phyloP scores from a whole-genome alignment of 2,329 filamentous ascomycete species.

The Aspergillus ustus region DNA sequence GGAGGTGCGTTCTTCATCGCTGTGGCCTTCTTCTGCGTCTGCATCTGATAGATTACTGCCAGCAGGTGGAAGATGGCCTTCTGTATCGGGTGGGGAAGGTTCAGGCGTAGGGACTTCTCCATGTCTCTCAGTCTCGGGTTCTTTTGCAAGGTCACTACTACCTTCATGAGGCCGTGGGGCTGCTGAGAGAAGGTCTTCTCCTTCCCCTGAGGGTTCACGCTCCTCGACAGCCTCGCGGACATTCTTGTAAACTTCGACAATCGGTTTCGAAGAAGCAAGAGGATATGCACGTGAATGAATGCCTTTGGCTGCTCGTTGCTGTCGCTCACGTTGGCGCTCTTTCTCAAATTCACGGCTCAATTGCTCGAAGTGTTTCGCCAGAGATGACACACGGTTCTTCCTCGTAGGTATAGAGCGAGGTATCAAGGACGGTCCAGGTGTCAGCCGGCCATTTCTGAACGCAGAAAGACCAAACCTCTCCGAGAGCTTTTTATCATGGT shows the following conservation, averaged over 20 bases:
- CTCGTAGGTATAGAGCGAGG: conserved; percentile 78
- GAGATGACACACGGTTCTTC: conserved; percentile 80
- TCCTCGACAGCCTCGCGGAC: conserved; percentile 92
- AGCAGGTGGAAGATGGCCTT: conserved; percentile 51
- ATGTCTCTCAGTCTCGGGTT: conserved; percentile 30
- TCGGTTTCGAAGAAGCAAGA: conserved; percentile 88
- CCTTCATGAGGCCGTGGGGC: conserved; percentile 30
- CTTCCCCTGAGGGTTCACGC: conserved; percentile 67
- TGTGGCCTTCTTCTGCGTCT: conserved; percentile 70
- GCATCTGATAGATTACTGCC: conserved; percentile 64
- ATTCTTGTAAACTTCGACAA: conserved; percentile 94
- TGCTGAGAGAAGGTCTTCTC: conserved; percentile 50
- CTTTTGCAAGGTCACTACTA: conserved; percentile 33
- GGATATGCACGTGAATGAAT: conserved; percentile 81
- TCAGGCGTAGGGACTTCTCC: conserved; percentile 40
- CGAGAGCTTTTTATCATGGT: conserved; percentile 72
- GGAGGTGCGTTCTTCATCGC: conserved; percentile 73
- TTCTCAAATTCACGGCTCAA: conserved; percentile 96
- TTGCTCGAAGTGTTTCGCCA: conserved; percentile 95
- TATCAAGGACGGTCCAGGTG: conserved; percentile 71
- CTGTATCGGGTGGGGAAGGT: conserved; percentile 43
- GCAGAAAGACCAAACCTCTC: conserved; percentile 71
- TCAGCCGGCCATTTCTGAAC: conserved; percentile 62
- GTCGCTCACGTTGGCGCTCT: conserved; percentile 83
- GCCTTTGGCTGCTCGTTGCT: conserved; percentile 76